These are phyloP conservation scores for Favolaschia claudopus DNA, from an alignment of 768 basidiomycete species.

Conservation along the genomic window DNA sequence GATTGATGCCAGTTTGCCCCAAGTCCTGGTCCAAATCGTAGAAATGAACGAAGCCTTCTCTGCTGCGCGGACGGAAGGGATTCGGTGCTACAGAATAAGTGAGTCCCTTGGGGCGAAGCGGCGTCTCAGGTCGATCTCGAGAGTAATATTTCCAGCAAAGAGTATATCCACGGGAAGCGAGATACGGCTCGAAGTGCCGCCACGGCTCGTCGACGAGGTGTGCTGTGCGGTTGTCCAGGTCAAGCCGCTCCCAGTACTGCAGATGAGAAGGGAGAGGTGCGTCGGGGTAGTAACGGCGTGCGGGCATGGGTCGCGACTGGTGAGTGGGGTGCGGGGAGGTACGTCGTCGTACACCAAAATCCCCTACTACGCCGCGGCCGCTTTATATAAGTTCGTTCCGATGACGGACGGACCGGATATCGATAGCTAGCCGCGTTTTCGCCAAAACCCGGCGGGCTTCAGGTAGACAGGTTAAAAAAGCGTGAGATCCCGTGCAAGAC, in stretches of 20 bases:
- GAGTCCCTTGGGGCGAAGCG: not conserved
- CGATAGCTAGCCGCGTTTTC: too few relatives aligned
- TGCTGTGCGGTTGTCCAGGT: slow-evolving; percentile 12
- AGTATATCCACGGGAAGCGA: slow-evolving; percentile 19
- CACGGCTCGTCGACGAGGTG: slow-evolving; percentile 25
- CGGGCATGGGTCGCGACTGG: too few relatives aligned
- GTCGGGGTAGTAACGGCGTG: slow-evolving; percentile 14
- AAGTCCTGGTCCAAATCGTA: not conserved
- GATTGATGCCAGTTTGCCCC: slow-evolving; percentile 6
- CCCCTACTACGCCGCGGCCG: too few relatives aligned
- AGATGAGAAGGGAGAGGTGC: slow-evolving; percentile 20
- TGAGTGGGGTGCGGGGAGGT: not conserved
- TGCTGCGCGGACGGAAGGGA: slow-evolving; percentile 12
- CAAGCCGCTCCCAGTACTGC: slow-evolving; percentile 23
- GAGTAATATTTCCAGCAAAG: slow-evolving; percentile 29
- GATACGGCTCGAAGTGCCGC: slow-evolving; percentile 23
- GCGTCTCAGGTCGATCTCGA: slow-evolving; percentile 15
- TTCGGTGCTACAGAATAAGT: slow-evolving; percentile 6
- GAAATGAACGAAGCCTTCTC: slow-evolving; percentile 16
- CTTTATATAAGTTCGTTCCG: not conserved
- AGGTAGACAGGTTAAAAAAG: not conserved
- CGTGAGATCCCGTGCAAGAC: slow-evolving; percentile 4
- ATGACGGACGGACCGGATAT: not conserved
- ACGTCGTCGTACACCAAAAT: not conserved
- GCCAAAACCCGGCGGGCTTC: not conserved